phyloP scores from a whole-genome alignment of 1,139 yeast genomes.

The Zygosaccharomyces pseudobailii region DNA sequence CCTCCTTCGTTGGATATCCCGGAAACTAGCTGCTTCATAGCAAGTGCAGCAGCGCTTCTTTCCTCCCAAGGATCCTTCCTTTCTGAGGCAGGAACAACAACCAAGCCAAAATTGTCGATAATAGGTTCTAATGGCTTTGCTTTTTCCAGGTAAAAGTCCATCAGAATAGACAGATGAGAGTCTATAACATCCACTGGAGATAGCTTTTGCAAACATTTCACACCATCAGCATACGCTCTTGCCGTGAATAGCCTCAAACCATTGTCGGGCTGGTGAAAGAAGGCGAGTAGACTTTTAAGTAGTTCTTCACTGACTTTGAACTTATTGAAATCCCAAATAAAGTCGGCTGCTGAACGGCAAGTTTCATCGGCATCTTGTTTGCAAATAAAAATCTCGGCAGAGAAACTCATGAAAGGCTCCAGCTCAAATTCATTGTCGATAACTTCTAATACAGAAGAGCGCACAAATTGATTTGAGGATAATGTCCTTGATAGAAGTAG shows the following conservation, averaged over 20 bases:
- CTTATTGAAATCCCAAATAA: slow-evolving; percentile 81
- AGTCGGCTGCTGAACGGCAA: slow-evolving; percentile 61
- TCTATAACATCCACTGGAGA: slow-evolving; percentile 7
- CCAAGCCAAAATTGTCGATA: slow-evolving; percentile 74
- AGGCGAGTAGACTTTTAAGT: slow-evolving; percentile 44
- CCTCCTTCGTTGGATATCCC: slow-evolving; percentile 36
- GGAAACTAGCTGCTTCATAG: slow-evolving; percentile 57
- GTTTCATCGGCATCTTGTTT: slow-evolving; percentile 67
- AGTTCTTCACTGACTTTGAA: slow-evolving; percentile 45
- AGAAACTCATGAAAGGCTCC: slow-evolving; percentile 46
- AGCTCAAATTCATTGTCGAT: slow-evolving; percentile 85
- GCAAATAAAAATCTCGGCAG: slow-evolving; percentile 73
- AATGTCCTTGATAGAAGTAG: slow-evolving; percentile 56
- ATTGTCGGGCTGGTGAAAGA: slow-evolving; percentile 50
- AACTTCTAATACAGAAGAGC: slow-evolving; percentile 74
- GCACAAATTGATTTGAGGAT: slow-evolving; percentile 64
- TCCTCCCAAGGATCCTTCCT: slow-evolving; percentile 78
- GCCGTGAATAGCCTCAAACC: slow-evolving; percentile 69
- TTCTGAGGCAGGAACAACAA: slow-evolving; percentile 54
- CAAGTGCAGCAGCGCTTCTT: slow-evolving; percentile 73
- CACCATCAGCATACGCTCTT: slow-evolving; percentile 52
- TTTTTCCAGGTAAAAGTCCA: slow-evolving; percentile 53
- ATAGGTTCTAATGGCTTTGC: slow-evolving; percentile 74
- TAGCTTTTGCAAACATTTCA: slow-evolving; percentile 32
- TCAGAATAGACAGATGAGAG: slow-evolving; percentile 41